phyloP scores from a whole-genome alignment of 2,329 filamentous ascomycete genomes.

The Leptodontidium sp. region DNA sequence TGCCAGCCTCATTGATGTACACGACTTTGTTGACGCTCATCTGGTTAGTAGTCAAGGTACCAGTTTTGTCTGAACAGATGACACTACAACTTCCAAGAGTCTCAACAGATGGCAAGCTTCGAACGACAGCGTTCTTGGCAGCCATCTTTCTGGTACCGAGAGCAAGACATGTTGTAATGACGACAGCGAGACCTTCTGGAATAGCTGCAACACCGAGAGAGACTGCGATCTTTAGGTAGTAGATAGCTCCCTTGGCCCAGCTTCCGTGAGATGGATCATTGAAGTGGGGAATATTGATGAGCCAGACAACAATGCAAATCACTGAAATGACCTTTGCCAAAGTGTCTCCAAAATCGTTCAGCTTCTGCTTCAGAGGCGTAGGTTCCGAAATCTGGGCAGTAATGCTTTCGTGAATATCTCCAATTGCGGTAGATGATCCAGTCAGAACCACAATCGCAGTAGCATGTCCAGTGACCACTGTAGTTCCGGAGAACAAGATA shows the following conservation, averaged over 20 bases:
- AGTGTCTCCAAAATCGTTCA: constrained; percentile 96
- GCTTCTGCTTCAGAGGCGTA: constrained; percentile 96
- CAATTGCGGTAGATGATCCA: constrained; percentile 90
- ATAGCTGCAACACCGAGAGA: constrained; percentile 98
- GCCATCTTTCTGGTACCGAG: constrained; percentile 99
- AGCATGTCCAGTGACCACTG: constrained; percentile 92
- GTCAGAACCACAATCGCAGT: constrained; percentile 91
- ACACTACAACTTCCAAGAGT: constrained; percentile 99
- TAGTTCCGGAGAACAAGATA: constrained; percentile 98
- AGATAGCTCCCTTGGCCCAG: constrained; percentile 97
- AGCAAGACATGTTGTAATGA: constrained; percentile 98
- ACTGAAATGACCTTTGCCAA: constrained; percentile 98
- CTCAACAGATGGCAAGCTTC: constrained; percentile 95
- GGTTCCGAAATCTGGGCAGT: constrained; percentile 97
- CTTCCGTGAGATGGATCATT: constrained; percentile 91
- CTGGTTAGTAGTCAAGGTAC: constrained; percentile 97
- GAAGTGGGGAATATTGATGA: constrained; percentile 98
- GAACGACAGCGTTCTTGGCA: constrained; percentile 95
- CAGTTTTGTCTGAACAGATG: constrained; percentile 99
- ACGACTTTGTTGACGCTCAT: constrained; percentile 98
- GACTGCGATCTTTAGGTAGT: constrained; percentile 99
- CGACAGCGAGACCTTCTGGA: constrained; percentile 94
- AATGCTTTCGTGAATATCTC: constrained; percentile 98
- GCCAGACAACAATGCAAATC: constrained; percentile 95
- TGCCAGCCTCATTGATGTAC: constrained; percentile 78